Conservation (phyloP, 805 yeast genomes). For the Suhomyces sp. region DNA sequence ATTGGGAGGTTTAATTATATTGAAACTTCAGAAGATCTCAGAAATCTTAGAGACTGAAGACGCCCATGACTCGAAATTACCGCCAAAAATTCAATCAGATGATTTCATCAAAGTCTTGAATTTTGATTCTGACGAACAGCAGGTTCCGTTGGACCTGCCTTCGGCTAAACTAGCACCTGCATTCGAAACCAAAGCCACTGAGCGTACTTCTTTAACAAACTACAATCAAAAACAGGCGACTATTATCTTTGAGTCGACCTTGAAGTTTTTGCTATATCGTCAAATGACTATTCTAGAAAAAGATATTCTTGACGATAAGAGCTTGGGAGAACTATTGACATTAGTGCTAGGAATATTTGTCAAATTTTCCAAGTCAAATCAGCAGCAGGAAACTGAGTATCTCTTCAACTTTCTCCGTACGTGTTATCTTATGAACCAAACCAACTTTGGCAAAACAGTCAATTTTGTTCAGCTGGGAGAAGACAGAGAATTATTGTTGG, state of each 20-base stretch:
- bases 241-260: background rate
- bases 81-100: background rate
- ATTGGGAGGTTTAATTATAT: constrained; percentile 27
- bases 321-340: constrained; percentile 30
- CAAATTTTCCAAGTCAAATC: constrained; percentile 14
- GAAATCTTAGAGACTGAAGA: background rate
- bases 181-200: background rate
- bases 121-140: background rate
- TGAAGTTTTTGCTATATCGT: constrained; percentile 30
- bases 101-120: background rate
- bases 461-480: constrained; percentile 10
- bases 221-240: background rate
- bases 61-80: background rate
- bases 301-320: constrained; percentile 31
- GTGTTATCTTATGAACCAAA: constrained; percentile 29
- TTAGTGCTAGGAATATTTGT: constrained; percentile 30
- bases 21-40: constrained; percentile 26
- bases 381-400: constrained; percentile 20
- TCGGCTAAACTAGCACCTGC: background rate
- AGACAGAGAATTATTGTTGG: constrained; percentile 20
- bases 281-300: constrained; percentile 30
- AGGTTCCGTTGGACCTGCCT: background rate
- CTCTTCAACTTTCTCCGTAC: constrained; percentile 36
- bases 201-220: too few species aligned
- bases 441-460: constrained; percentile 19